These are phyloP conservation scores for Triangularia setosa DNA, from an alignment of 2,329 filamentous ascomycete species.

Conservation along the genomic window DNA sequence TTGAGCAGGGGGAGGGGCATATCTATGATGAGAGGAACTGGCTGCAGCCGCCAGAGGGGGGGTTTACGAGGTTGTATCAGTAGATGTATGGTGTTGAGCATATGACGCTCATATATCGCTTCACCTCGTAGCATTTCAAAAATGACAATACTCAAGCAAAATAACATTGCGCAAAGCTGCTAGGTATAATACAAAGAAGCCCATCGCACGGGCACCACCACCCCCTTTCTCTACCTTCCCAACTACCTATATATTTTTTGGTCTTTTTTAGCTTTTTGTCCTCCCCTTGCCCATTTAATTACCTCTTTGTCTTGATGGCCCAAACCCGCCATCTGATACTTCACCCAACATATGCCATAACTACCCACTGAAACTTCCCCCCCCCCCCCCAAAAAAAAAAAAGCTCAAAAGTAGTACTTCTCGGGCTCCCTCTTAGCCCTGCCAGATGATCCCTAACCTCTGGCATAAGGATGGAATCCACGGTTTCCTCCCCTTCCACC, in stretches of 20 bases:
- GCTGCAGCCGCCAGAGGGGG: slow-evolving; percentile 78
- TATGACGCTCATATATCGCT: too few species aligned
- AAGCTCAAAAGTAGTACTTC: background rate
- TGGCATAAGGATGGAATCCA: slow-evolving; percentile 73
- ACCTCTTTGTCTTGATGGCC: background rate
- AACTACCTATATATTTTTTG: background rate
- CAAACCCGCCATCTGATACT: background rate
- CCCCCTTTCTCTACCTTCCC: background rate
- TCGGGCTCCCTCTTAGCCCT: background rate
- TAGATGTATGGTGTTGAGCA: background rate
- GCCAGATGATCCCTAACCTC: slow-evolving; percentile 23
- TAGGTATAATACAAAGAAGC: background rate
- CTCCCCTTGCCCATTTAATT: background rate
- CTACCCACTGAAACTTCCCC: background rate
- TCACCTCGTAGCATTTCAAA: background rate
- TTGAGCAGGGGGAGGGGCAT: slow-evolving; percentile 66
- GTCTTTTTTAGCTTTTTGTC: background rate
- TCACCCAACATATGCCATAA: background rate
- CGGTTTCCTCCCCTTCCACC: slow-evolving; percentile 73
- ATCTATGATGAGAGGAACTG: slow-evolving; percentile 86
- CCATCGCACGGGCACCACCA: background rate
- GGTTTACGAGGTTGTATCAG: slow-evolving; percentile 59
- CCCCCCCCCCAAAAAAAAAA: background rate
- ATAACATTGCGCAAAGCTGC: background rate
- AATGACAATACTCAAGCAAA: background rate